phyloP scores from a whole-genome alignment of 2,329 filamentous ascomycete genomes.

The Orbilia brochopaga region DNA sequence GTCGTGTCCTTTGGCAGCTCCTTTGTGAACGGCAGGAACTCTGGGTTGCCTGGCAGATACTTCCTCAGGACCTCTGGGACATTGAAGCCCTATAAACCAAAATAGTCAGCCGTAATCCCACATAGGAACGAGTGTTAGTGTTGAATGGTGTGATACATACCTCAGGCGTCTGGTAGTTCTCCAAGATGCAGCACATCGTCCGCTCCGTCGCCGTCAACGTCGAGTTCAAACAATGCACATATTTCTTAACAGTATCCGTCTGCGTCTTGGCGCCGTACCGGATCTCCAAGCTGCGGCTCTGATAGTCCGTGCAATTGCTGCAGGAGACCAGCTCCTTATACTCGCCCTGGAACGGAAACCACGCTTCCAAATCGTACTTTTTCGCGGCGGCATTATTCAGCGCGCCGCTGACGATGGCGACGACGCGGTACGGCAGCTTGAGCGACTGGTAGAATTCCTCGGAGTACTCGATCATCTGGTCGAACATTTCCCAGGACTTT shows the following conservation, averaged over 20 bases:
- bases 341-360: constrained; percentile 94
- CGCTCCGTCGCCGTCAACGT: constrained; percentile 89
- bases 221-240: constrained; percentile 90
- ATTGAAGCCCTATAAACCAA: constrained; percentile 70
- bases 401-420: constrained; percentile 94
- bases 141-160: constrained; percentile 61
- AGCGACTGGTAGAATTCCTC: constrained; percentile 96
- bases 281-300: constrained; percentile 91
- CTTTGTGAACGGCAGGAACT: constrained; percentile 86
- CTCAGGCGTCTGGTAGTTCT: constrained; percentile 94
- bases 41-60: constrained; percentile 86
- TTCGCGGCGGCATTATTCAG: constrained; percentile 87
- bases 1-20: constrained; percentile 79
- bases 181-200: constrained; percentile 89
- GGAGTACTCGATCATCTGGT: constrained; percentile 86
- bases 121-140: no score
- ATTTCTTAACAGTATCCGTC: constrained; percentile 85
- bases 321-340: constrained; percentile 98
- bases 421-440: constrained; percentile 85
- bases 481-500: constrained; percentile 89
- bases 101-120: no score
- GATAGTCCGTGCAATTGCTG: constrained; percentile 98
- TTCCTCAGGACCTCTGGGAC: constrained; percentile 84
- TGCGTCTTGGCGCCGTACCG: constrained; percentile 86
- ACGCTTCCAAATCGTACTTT: constrained; percentile 95